These are phyloP conservation scores for Camptophora hylomeconis DNA, from an alignment of 2,329 filamentous ascomycete genomes.

Conservation along the genomic window DNA sequence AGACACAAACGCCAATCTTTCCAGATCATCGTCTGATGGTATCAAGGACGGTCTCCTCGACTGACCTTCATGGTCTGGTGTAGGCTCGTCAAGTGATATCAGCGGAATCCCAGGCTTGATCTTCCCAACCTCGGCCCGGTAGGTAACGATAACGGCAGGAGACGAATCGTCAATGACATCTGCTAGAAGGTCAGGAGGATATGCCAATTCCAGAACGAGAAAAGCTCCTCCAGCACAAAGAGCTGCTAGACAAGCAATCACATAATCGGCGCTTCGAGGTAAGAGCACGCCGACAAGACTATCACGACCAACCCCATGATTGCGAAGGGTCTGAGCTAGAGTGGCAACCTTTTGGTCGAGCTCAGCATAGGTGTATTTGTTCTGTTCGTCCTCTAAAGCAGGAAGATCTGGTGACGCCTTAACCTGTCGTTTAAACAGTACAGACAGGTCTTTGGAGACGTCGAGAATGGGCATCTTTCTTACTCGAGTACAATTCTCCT, in stretches of 20 bases:
- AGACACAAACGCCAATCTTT: conserved; percentile 65
- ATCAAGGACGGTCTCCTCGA: conserved; percentile 35
- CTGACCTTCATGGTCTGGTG: conserved; percentile 22
- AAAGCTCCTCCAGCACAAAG: conserved; percentile 69
- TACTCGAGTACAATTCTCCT: conserved; percentile 21
- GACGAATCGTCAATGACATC: conserved; percentile 66
- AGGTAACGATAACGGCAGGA: conserved; percentile 58
- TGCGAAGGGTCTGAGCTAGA: conserved; percentile 52
- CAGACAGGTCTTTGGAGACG: conserved; percentile 56
- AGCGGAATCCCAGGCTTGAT: conserved; percentile 52
- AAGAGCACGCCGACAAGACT: conserved; percentile 63
- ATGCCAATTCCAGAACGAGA: conserved; percentile 66
- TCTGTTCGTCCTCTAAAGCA: conserved; percentile 58
- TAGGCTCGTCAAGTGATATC: conserved; percentile 47
- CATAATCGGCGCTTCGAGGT: conserved; percentile 63
- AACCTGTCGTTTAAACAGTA: conserved; percentile 58
- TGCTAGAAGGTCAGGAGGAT: conserved; percentile 58
- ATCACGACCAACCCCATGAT: conserved; percentile 58
- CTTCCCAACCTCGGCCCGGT: conserved; percentile 49
- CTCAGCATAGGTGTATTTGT: conserved; percentile 58
- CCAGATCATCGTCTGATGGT: conserved; percentile 54
- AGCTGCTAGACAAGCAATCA: conserved; percentile 66
- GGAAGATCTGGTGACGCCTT: conserved; percentile 53
- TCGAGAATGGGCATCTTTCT: conserved; percentile 52
- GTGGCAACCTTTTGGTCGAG: conserved; percentile 53